These are phyloP conservation scores for Saxophila tyrrhenica DNA, from an alignment of 495 filamentous ascomycete genomes.

Conservation along the genomic window DNA sequence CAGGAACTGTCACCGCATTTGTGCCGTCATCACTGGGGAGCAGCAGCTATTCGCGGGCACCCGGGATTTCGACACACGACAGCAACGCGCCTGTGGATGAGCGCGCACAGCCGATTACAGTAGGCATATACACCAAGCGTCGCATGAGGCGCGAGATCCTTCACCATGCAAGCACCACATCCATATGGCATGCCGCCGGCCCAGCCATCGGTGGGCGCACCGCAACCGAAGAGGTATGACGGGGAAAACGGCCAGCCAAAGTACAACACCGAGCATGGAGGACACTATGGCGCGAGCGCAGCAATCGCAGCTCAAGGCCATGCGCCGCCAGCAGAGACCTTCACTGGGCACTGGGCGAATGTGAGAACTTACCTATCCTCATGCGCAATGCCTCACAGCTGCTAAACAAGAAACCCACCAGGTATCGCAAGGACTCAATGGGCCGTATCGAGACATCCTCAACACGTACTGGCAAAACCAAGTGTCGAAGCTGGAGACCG, in stretches of 20 bases:
- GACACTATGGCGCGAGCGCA: constrained; percentile 71
- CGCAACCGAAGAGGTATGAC: constrained; percentile 24
- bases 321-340: constrained; percentile 73
- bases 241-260: constrained; percentile 39
- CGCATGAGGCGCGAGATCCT: neutral
- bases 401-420: constrained; percentile 29
- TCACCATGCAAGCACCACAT: neutral
- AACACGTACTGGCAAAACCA: constrained; percentile 98
- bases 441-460: constrained; percentile 88
- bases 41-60: neutral
- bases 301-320: constrained; percentile 55
- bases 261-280: constrained; percentile 72
- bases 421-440: constrained; percentile 91
- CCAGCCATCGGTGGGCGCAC: constrained; percentile 7
- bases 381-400: too few relatives aligned
- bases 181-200: constrained; percentile 7
- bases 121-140: neutral
- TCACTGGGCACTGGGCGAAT: constrained; percentile 91
- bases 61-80: neutral
- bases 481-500: constrained; percentile 85
- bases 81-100: neutral
- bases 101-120: neutral
- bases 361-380: constrained; percentile 38
- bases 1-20: neutral
- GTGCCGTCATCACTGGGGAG: neutral